Evolutionary conservation across 306 rosid genomes (phyloP), one percentile per base, ranked within the genome.

Genomic region (Argentina anserina): DNA sequence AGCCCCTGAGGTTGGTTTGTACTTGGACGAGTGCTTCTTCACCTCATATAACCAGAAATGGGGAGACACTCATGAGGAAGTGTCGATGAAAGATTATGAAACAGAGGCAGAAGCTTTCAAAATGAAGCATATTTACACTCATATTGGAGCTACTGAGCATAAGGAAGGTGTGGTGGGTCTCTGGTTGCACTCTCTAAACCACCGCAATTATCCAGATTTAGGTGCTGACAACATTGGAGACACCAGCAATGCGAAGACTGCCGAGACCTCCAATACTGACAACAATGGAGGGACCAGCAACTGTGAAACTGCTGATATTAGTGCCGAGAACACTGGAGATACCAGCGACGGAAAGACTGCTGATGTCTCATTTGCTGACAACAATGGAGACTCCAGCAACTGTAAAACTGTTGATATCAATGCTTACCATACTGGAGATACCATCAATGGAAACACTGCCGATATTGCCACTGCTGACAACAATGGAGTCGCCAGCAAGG

Each of bases 1-100:
- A 25, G 98, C 97, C 29, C 97, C 98, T n/a, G 98, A 93, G 81
- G 91, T 89, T 78, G 98, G 98, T 31, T 86, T 93, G 66, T 93
- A 81, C 85, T 84, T 91, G 80, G 97, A 93, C 9, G 98, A 93
- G 86, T 93, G 98, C 78, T 74, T 89, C 78, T 93, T 86, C 77
- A 0, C 92, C 52, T 93, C 98, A 10, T 93, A 93, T 71, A 93
- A 93, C 83, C 81, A 91, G 70, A 93, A 93, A 80, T 93, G 98
- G 98, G 90, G 88, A 76, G 97, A 86, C 65, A 90, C 78, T 74
- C 98, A 93, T 71, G 94, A 93, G 78, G 96, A 89, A 84, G 58
- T 93, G 75, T 91, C 96, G 0, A 93, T 89, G 92, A 88, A 88
- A 80, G 89, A 79, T 26, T 88, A 84, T 25, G 86, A 85, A 81